These are phyloP conservation scores for Ceratobasidium sp. DNA, from an alignment of 1,284 basidiomycete genomes.

Conservation along the genomic window DNA sequence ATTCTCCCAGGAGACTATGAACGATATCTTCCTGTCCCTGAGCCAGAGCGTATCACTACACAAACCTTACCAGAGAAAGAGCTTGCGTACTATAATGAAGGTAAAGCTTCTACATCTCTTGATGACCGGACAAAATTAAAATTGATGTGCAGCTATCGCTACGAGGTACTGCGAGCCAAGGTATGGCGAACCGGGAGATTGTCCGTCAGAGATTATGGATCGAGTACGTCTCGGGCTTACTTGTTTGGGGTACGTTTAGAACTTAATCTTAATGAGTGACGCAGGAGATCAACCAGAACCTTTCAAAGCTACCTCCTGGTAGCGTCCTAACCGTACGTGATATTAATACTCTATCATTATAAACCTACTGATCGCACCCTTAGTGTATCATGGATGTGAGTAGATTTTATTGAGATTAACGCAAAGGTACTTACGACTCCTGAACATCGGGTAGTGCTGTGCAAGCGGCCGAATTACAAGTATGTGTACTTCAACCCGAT, in stretches of 20 bases:
- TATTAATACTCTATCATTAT: not conserved
- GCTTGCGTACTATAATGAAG: conserved; percentile 27
- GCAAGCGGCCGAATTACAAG: conserved; percentile 19
- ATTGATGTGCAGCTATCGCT: not conserved
- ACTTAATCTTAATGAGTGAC: not conserved
- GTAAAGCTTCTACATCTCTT: not conserved
- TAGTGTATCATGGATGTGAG: conserved; percentile 33
- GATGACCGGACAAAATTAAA: not conserved
- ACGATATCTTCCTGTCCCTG: not conserved
- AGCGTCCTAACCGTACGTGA: conserved; percentile 12
- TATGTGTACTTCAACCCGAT: not conserved
- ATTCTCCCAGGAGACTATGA: not conserved
- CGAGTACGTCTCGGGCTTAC: not conserved
- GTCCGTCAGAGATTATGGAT: conserved; percentile 5
- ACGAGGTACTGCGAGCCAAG: not conserved
- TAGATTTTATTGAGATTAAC: not conserved
- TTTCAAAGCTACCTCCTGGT: not conserved
- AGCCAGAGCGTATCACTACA: not conserved
- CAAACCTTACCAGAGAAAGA: conserved; percentile 11
- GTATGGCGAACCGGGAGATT: not conserved
- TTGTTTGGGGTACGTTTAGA: not conserved
- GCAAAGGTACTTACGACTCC: not conserved
- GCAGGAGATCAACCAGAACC: conserved; percentile 5
- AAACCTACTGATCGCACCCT: not conserved
- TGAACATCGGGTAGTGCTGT: conserved; percentile 3